These are phyloP conservation scores for Stellera chamaejasme DNA, from an alignment of 345 rosid genomes.

Conservation along the genomic window DNA sequence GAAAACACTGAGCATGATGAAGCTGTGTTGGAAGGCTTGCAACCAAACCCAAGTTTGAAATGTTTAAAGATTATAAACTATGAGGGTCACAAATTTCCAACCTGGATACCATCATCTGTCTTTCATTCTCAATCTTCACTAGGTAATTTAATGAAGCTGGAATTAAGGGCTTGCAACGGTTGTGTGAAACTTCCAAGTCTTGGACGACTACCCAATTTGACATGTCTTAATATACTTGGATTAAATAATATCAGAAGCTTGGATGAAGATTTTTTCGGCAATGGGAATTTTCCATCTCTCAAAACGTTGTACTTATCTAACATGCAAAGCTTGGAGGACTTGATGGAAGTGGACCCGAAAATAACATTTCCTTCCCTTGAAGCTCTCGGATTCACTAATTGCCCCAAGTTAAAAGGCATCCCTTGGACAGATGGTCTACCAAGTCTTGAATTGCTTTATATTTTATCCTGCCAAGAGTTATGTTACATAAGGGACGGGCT, in stretches of 20 bases:
- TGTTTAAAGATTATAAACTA: neutral
- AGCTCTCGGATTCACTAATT: too few species aligned
- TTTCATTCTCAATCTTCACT: neutral
- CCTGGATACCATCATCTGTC: neutral
- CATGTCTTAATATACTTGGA: neutral
- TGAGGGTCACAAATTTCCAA: conserved; percentile 8
- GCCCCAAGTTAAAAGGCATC: too few species aligned
- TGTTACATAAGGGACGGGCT: too few species aligned
- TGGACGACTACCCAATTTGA: conserved; percentile 9
- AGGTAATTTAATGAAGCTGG: conserved; percentile 1
- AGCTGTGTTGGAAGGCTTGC: conserved; percentile 17
- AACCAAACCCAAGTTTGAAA: conserved; percentile 7
- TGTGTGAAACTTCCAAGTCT: conserved; percentile 14
- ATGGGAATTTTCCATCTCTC: too few species aligned
- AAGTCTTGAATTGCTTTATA: too few species aligned
- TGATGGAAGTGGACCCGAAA: too few species aligned
- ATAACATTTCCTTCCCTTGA: too few species aligned
- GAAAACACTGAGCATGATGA: neutral
- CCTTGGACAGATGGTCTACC: too few species aligned
- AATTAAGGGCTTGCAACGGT: neutral
- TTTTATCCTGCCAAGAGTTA: too few species aligned
- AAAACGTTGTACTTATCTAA: too few species aligned
- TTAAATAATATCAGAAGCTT: neutral
- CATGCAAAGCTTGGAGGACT: too few species aligned
- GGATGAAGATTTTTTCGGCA: neutral